Evolutionary conservation across 1,139 yeast genomes (phyloP).

Genomic region (Kazachstania sp.): DNA sequence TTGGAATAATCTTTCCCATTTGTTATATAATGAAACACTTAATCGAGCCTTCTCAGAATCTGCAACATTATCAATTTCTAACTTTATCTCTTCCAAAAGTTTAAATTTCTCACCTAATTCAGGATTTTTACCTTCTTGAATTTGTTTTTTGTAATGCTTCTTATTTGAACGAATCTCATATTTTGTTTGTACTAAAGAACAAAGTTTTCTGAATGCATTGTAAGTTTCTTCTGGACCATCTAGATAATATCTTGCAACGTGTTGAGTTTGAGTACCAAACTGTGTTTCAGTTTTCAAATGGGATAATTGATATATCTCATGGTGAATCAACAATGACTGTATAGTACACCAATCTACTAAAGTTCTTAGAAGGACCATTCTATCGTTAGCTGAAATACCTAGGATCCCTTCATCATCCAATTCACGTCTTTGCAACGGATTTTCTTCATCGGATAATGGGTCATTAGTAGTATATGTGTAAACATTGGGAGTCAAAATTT

Average conservation of each 20-base stretch:
- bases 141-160: slow-evolving; percentile 26
- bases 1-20: slow-evolving; percentile 24
- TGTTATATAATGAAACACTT: slow-evolving; percentile 16
- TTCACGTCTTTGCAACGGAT: slow-evolving; percentile 32
- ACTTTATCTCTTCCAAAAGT: slow-evolving; percentile 21
- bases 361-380: slow-evolving; percentile 40
- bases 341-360: slow-evolving; percentile 44
- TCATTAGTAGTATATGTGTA: slow-evolving; percentile 19
- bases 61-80: slow-evolving; percentile 11
- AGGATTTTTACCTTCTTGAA: slow-evolving; percentile 25
- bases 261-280: slow-evolving; percentile 28
- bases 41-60: slow-evolving; percentile 15
- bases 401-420: slow-evolving; percentile 40
- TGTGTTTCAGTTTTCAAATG: slow-evolving; percentile 28
- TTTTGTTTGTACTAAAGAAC: slow-evolving; percentile 21
- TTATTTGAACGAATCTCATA: slow-evolving; percentile 26
- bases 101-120: slow-evolving; percentile 20
- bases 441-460: slow-evolving; percentile 20
- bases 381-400: slow-evolving; percentile 40
- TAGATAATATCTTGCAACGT: slow-evolving; percentile 24
- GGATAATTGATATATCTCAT: slow-evolving; percentile 30
- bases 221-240: slow-evolving; percentile 24
- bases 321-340: slow-evolving; percentile 38
- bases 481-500: slow-evolving; percentile 29
- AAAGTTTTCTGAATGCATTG: slow-evolving; percentile 21